phyloP scores from a whole-genome alignment of 306 rosid species.

The Hippophae tibetana region DNA sequence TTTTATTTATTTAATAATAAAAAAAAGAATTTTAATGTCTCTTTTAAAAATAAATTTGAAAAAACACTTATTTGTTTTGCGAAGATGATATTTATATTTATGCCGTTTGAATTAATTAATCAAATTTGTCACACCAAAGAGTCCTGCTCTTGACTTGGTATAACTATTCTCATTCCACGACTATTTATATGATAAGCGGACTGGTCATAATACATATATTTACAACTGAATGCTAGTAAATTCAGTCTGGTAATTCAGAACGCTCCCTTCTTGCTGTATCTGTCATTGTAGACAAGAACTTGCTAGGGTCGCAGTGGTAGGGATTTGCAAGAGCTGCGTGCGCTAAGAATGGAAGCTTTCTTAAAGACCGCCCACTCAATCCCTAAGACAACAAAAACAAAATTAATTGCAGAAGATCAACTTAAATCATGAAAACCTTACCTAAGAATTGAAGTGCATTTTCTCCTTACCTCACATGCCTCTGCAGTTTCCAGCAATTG shows the following conservation, averaged over 20 bases:
- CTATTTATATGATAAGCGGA: not conserved
- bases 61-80: no score
- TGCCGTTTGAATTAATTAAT: not conserved
- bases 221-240: not conserved
- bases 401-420: conserved; percentile 1
- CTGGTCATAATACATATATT: not conserved
- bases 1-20: no score
- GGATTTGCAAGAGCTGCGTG: conserved; percentile 72
- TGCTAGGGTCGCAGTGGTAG: conserved; percentile 48
- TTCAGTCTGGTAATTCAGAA: conserved; percentile 75
- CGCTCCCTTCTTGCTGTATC: conserved; percentile 76
- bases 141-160: no score
- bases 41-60: no score
- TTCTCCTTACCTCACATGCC: conserved; percentile 67
- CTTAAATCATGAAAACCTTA: not conserved
- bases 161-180: no score
- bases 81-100: not conserved
- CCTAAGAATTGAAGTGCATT: conserved; percentile 4
- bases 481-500: conserved; percentile 70
- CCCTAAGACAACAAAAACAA: conserved; percentile 36
- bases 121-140: not conserved
- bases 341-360: conserved; percentile 95
- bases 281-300: conserved; percentile 64
- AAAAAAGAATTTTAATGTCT: no score
- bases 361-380: conserved; percentile 78